Base-by-base conservation (phyloP, 208 protist genomes). In the Giardia muris region DNA sequence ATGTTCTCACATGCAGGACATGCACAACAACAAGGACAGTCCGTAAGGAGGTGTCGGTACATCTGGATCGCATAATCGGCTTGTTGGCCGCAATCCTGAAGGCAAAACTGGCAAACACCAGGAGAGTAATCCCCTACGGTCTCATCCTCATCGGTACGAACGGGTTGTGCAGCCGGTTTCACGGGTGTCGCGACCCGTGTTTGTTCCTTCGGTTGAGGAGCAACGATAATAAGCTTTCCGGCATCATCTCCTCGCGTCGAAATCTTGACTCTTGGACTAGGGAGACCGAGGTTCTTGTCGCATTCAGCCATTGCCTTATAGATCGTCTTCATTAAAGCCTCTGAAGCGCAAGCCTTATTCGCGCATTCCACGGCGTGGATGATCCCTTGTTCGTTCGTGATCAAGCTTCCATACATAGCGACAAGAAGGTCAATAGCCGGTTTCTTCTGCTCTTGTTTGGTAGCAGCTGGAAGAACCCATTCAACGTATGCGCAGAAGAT, bases 61-160 rank as follows among this genome's bases (percentile, higher is more conserved):
- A 89, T 89, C 4, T 89, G 4, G 42, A 89, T 22, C 39, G 42
- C 42, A 4, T 45, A 46, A 43, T 44, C 42, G 39, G 4, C 42
- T 43, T 89, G 57, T 76, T 76, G 57, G 10, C 57, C 42, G 86
- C 86, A 89, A 19, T 89, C 4, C 4, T 46, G 3, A 45, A 89
- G 42, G 45, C 86, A 89, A 89, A 89, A 89, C 42, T 89, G 86
- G 42, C 86, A 89, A 22, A 89, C 42, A 4, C 42, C 42, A 44
- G 86, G 42, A 43, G 86, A 43, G 42, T 39, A 76, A 76, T 76
- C 57, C 30, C 57, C 57, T 10, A 39, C 10, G 19, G 10, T 10
- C 19, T 10, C 19, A 30, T 76, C 57, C 10, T 76, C 57, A 30
- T 76, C 57, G 57, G 10, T 30, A 76, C 19, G 19, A 76, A 76